These are phyloP conservation scores for Suillus bovinus DNA, from an alignment of 768 basidiomycete species.

Conservation along the genomic window DNA sequence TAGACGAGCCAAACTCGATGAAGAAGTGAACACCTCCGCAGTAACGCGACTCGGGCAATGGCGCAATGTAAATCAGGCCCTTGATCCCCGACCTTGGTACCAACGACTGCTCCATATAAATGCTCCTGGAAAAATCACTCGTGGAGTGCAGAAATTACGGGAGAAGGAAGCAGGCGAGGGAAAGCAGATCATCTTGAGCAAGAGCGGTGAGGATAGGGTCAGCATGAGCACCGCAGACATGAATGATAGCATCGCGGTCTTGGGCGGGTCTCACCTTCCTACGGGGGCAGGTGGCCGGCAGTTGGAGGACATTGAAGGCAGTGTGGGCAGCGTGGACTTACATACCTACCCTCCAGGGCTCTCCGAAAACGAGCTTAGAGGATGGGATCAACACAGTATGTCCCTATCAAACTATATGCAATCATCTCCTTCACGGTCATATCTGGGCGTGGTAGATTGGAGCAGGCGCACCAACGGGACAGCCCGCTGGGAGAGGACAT, in stretches of 20 bases:
- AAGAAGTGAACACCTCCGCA: constrained; percentile 93
- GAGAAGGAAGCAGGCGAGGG: constrained; percentile 77
- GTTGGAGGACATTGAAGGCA: constrained; percentile 60
- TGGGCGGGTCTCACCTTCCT: constrained; percentile 16
- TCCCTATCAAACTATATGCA: constrained; percentile 53
- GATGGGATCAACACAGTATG: constrained; percentile 38
- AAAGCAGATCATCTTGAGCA: constrained; percentile 61
- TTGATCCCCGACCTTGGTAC: constrained; percentile 73
- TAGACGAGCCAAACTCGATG: constrained; percentile 83
- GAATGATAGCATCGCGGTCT: constrained; percentile 45
- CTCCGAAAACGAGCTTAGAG: constrained; percentile 27
- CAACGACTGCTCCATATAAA: constrained; percentile 74
- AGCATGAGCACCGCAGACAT: constrained; percentile 48
- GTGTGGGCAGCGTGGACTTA: constrained; percentile 50
- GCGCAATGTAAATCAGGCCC: constrained; percentile 87
- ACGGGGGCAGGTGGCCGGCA: constrained; percentile 48
- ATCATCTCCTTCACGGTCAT: constrained; percentile 55
- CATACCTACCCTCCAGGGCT: constrained; percentile 63
- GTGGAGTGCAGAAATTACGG: constrained; percentile 82
- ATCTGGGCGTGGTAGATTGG: constrained; percentile 82
- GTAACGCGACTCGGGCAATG: constrained; percentile 88
- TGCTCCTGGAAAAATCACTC: constrained; percentile 72
- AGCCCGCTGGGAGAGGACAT: constrained; percentile 89
- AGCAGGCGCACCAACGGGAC: constrained; percentile 63
- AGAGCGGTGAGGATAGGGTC: constrained; percentile 32